Evolutionary conservation across 768 basidiomycete species (phyloP).

Genomic region (Phylloporus arenicola): DNA sequence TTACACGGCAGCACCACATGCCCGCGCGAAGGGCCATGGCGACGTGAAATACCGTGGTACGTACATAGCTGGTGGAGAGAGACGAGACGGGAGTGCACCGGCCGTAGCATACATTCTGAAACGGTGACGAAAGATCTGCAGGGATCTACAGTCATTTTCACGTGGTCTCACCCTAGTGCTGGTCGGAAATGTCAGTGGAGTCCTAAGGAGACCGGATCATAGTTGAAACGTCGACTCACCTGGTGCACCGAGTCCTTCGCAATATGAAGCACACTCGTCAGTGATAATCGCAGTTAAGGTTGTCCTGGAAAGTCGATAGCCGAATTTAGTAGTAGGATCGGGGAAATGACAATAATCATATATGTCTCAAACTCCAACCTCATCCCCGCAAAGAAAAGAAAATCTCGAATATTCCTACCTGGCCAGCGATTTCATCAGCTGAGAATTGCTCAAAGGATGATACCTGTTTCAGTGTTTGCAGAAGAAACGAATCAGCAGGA

Average conservation of each 20-base stretch:
- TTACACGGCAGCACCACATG: slow-evolving; percentile 1
- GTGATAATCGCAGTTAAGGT: slow-evolving; percentile 4
- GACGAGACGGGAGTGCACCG: slow-evolving; percentile 18
- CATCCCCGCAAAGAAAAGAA: neutral
- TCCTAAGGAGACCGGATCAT: slow-evolving; percentile 15
- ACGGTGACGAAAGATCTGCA: slow-evolving; percentile 21
- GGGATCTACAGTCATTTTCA: slow-evolving; percentile 11
- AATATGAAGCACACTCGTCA: slow-evolving; percentile 13
- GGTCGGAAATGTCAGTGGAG: slow-evolving; percentile 12
- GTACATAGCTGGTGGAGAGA: slow-evolving; percentile 4
- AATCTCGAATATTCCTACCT: slow-evolving; percentile 17
- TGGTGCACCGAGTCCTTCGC: slow-evolving; percentile 11
- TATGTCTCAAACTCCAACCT: neutral
- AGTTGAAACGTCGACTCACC: slow-evolving; percentile 14
- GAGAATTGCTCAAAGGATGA: slow-evolving; percentile 23
- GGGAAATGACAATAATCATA: neutral
- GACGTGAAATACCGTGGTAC: slow-evolving; percentile 5
- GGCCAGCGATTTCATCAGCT: slow-evolving; percentile 19
- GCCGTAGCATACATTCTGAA: slow-evolving; percentile 15
- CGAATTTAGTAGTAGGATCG: neutral
- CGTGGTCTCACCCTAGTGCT: slow-evolving; percentile 9
- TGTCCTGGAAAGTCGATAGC: slow-evolving; percentile 11
- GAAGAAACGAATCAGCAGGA: slow-evolving; percentile 8
- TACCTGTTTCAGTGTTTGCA: slow-evolving; percentile 27
- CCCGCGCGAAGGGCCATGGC: slow-evolving; percentile 6